Conservation (phyloP, 495 filamentous ascomycete genomes). For the Penicillium malachiteum region DNA sequence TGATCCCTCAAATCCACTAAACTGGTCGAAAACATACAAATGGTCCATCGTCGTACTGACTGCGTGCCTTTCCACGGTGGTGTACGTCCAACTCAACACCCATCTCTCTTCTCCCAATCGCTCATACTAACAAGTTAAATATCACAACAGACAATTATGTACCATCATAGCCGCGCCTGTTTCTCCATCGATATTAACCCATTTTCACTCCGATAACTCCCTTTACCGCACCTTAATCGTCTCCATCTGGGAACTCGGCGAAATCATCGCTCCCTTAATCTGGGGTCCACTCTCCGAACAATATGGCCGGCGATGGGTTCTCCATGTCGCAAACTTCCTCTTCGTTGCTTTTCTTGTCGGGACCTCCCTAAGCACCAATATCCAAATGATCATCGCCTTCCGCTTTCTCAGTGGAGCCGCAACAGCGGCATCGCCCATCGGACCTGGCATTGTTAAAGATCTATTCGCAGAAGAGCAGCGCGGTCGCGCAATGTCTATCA, state of each 20-base stretch:
- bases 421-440: conserved; percentile 2
- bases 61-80: not conserved
- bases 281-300: conserved; percentile 9
- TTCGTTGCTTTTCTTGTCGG: conserved; percentile 4
- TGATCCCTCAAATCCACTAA: conserved; percentile 4
- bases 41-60: conserved; percentile 8
- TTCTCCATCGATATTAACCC: conserved; percentile 3
- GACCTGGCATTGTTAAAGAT: conserved; percentile 9
- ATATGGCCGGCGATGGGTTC: conserved; percentile 7
- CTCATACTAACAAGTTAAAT: not conserved
- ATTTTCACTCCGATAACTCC: conserved; percentile 7
- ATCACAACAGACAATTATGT: not conserved
- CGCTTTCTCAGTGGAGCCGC: conserved; percentile 8
- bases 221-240: conserved; percentile 9
- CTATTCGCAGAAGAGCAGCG: conserved; percentile 6
- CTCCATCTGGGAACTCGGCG: conserved; percentile 11
- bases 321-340: conserved; percentile 9
- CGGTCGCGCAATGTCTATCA: conserved; percentile 5
- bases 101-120: not conserved
- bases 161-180: conserved; percentile 7
- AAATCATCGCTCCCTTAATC: conserved; percentile 7
- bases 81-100: not conserved
- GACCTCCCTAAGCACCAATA: conserved; percentile 5
- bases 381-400: conserved; percentile 12
- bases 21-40: conserved; percentile 10